These are phyloP conservation scores for Sarcodon sp. DNA, from an alignment of 768 basidiomycete species.

Conservation along the genomic window DNA sequence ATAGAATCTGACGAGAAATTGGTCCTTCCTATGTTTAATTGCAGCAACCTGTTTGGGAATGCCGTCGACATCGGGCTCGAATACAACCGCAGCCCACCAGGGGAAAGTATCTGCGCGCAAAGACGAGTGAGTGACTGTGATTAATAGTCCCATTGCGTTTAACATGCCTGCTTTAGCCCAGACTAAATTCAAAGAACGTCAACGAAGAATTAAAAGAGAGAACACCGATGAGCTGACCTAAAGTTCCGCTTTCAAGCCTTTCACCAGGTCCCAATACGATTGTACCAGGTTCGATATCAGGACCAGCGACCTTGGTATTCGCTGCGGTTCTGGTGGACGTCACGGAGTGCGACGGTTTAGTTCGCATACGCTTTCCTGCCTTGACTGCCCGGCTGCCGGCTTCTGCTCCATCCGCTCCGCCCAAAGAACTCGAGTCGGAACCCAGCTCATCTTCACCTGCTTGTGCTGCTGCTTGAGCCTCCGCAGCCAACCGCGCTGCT, in stretches of 20 bases:
- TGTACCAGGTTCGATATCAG: conserved; percentile 10
- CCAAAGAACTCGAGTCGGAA: conserved; percentile 3
- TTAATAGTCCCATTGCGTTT: background rate
- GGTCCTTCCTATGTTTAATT: conserved; percentile 23
- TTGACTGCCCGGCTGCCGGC: background rate
- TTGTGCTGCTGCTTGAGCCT: background rate
- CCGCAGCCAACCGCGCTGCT: conserved; percentile 5
- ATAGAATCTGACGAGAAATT: conserved; percentile 71
- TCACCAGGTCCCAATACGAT: conserved; percentile 22
- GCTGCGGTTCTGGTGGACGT: conserved; percentile 5
- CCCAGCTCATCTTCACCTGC: conserved; percentile 2
- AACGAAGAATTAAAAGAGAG: conserved; percentile 1
- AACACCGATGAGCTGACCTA: conserved; percentile 35
- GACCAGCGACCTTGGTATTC: conserved; percentile 4
- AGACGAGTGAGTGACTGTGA: background rate
- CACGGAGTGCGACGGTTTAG: conserved; percentile 8
- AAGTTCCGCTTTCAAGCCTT: conserved; percentile 39
- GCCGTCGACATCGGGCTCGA: conserved; percentile 40
- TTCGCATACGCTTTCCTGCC: background rate
- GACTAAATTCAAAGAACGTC: conserved; percentile 28
- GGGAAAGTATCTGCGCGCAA: conserved; percentile 51
- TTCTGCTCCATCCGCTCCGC: conserved; percentile 4
- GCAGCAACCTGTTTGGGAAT: conserved; percentile 30
- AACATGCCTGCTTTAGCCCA: conserved; percentile 72
- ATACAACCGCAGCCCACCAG: conserved; percentile 82